Evolutionary conservation across 164 flowering plant genomes (phyloP).

Genomic region (Vitis riparia): DNA sequence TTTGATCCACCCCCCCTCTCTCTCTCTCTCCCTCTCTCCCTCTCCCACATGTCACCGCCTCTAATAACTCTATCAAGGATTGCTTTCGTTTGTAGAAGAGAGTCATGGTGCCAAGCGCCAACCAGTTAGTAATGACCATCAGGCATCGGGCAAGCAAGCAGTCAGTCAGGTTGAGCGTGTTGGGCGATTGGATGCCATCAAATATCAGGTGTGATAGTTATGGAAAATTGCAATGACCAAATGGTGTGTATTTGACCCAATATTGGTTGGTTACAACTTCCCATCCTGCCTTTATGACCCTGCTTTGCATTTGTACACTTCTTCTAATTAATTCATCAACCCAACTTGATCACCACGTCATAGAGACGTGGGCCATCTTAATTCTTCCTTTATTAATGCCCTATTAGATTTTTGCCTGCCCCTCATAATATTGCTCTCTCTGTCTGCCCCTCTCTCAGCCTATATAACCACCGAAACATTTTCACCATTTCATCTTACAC

Average conservation of each 20-base stretch:
- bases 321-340: constrained; percentile 14
- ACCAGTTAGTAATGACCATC: too few relatives aligned
- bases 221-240: too few relatives aligned
- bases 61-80: constrained; percentile 4
- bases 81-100: too few relatives aligned
- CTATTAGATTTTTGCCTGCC: constrained; percentile 38
- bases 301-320: constrained; percentile 6
- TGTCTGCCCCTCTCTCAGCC: constrained; percentile 13
- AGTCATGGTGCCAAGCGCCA: too few relatives aligned
- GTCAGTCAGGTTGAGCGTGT: too few relatives aligned
- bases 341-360: constrained; percentile 28
- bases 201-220: too few relatives aligned
- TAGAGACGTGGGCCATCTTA: constrained; percentile 33
- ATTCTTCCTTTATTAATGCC: constrained; percentile 35
- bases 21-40: constrained; percentile 10
- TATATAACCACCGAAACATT: constrained; percentile 32
- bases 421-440: constrained; percentile 1
- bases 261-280: too few relatives aligned
- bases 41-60: constrained; percentile 16
- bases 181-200: too few relatives aligned
- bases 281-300: too few relatives aligned
- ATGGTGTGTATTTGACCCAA: too few relatives aligned
- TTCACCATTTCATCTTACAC: constrained; percentile 7
- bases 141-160: too few relatives aligned
- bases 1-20: constrained; percentile 3